A percentile compares a stretch with the other conserved stretches of the same genome.
Conservation (phyloP, 306 rosid species). For the Cucumis cinereus region DNA sequence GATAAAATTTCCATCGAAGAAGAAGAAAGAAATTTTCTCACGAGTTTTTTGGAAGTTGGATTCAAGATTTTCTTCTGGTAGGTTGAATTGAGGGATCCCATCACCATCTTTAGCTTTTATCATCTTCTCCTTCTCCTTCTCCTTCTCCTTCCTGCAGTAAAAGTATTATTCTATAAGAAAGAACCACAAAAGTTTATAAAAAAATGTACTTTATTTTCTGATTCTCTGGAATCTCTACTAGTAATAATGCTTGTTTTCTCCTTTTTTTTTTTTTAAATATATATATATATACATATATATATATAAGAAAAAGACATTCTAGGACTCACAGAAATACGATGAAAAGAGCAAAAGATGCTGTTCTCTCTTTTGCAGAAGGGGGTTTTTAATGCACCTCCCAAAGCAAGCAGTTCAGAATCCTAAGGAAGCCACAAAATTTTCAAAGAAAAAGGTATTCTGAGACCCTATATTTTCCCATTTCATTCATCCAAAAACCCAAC, state of each 20-base stretch:
- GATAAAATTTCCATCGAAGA: not conserved
- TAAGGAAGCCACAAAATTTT: not conserved
- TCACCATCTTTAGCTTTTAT: slow-evolving; percentile 11
- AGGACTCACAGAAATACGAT: slow-evolving; percentile 1
- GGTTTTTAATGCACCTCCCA: not conserved
- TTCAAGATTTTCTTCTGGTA: not conserved
- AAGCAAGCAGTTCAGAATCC: not conserved
- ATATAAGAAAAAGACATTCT: not conserved
- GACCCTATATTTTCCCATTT: not conserved
- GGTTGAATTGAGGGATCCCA: slow-evolving; percentile 8
- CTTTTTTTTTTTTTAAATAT: not conserved
- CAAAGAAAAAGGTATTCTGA: not conserved
- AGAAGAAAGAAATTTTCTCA: not conserved
- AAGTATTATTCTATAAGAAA: not conserved
- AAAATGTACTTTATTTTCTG: not conserved
- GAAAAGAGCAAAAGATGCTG: slow-evolving; percentile 5
- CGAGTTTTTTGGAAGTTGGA: slow-evolving; percentile 11
- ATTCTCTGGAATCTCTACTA: not conserved
- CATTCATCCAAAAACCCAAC: not conserved
- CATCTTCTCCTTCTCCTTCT: not conserved
- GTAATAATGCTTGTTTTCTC: not conserved
- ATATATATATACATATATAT: too few species aligned
- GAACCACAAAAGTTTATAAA: not conserved
- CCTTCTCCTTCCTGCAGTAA: not conserved
- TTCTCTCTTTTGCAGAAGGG: not conserved